phyloP scores from a whole-genome alignment of 2,329 filamentous ascomycete species.

The Ophiostoma tasmaniense region DNA sequence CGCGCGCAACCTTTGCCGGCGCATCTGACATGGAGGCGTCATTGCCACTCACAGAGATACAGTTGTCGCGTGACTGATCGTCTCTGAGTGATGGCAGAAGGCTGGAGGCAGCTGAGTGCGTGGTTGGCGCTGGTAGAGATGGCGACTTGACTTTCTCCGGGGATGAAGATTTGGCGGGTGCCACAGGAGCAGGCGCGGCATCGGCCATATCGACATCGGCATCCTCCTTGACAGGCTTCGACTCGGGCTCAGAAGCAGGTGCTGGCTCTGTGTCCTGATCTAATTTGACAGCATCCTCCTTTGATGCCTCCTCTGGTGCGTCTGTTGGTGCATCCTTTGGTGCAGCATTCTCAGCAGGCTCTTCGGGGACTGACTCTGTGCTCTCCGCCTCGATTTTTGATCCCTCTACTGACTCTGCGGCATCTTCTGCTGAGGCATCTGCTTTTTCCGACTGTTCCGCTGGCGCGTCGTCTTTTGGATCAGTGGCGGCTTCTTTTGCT shows the following conservation, averaged over 20 bases:
- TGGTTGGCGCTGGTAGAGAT: not conserved
- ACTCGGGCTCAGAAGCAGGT: constrained; percentile 2
- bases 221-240: not conserved
- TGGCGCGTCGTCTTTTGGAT: not conserved
- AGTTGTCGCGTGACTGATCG: constrained; percentile 29
- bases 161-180: not conserved
- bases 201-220: constrained; percentile 28
- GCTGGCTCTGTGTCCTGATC: not conserved
- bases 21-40: constrained; percentile 37
- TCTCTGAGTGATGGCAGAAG: constrained; percentile 19
- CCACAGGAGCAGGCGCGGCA: not conserved
- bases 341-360: not conserved
- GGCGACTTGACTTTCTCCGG: constrained; percentile 14
- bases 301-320: no score
- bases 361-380: not conserved
- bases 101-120: constrained; percentile 15
- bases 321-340: not conserved
- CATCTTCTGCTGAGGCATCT: not conserved
- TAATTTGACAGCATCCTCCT: not conserved
- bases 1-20: constrained; percentile 58
- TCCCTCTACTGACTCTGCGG: not conserved
- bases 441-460: not conserved
- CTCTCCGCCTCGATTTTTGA: not conserved
- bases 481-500: not conserved
- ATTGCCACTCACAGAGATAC: constrained; percentile 25